phyloP scores from a whole-genome alignment of 2,329 filamentous ascomycete genomes.

The Didymella pinodella region DNA sequence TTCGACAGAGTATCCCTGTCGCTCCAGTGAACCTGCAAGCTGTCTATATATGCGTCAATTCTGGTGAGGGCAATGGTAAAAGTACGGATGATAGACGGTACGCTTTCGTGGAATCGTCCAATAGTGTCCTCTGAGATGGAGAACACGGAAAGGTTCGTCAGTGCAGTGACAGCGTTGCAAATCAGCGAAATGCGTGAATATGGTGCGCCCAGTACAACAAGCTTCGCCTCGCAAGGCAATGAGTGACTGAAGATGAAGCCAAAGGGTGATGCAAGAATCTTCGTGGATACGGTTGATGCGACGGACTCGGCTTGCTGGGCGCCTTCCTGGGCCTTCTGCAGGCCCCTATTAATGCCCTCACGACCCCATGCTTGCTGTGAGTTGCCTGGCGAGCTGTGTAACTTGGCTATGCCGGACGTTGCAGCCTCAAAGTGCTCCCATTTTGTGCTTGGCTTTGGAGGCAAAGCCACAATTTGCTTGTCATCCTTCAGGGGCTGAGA shows the following conservation, averaged over 20 bases:
- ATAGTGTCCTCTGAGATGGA: slow-evolving; percentile 83
- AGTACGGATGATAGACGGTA: slow-evolving; percentile 75
- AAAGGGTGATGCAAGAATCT: slow-evolving; percentile 56
- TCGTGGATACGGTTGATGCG: slow-evolving; percentile 37
- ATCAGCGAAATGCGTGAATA: slow-evolving; percentile 64
- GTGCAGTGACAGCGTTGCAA: slow-evolving; percentile 67
- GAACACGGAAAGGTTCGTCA: slow-evolving; percentile 73
- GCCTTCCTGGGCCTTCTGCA: slow-evolving; percentile 43
- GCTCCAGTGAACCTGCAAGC: slow-evolving; percentile 76
- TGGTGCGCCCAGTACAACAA: slow-evolving; percentile 76
- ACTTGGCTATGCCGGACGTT: slow-evolving; percentile 57
- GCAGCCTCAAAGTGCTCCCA: slow-evolving; percentile 38
- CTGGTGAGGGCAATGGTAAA: slow-evolving; percentile 73
- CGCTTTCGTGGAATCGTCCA: slow-evolving; percentile 84
- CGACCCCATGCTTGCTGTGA: slow-evolving; percentile 49
- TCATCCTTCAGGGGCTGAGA: slow-evolving; percentile 58
- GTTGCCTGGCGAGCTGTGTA: slow-evolving; percentile 41
- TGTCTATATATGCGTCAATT: slow-evolving; percentile 71
- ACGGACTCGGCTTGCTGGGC: slow-evolving; percentile 38
- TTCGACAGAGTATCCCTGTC: slow-evolving; percentile 66
- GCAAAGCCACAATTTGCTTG: slow-evolving; percentile 55
- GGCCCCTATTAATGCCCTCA: slow-evolving; percentile 44
- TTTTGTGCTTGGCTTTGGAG: slow-evolving; percentile 48
- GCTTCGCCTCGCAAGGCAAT: slow-evolving; percentile 70
- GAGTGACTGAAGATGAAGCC: slow-evolving; percentile 75